Percentiles rank a stretch among this genome's conserved stretches.
These are phyloP conservation scores for Halenospora varia DNA, from an alignment of 495 filamentous ascomycete species.

Conservation along the genomic window DNA sequence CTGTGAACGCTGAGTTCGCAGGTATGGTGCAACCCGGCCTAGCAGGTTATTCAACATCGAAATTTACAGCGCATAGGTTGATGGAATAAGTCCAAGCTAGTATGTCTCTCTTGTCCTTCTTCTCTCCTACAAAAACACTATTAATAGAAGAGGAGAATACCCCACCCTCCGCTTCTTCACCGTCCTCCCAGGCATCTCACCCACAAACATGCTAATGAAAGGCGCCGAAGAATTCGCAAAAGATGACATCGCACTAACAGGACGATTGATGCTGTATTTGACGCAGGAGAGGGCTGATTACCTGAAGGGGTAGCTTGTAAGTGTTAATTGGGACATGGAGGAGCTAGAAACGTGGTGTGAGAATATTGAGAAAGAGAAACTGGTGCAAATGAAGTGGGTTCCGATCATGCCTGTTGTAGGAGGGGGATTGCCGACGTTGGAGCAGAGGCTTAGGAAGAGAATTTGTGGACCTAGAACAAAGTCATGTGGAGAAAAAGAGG, in stretches of 20 bases:
- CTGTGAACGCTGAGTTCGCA: background rate
- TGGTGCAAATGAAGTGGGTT: background rate
- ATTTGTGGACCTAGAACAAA: background rate
- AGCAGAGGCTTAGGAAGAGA: no score
- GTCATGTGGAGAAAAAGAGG: background rate
- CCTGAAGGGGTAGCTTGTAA: background rate
- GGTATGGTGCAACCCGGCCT: background rate
- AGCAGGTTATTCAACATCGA: background rate
- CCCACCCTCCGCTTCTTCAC: background rate
- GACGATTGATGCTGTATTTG: background rate
- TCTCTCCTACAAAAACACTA: no score
- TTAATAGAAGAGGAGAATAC: background rate
- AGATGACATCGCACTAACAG: background rate
- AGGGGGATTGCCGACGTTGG: background rate
- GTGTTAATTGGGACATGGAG: background rate
- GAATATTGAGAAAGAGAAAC: background rate
- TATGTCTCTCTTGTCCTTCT: no score
- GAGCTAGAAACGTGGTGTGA: background rate
- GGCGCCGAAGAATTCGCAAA: background rate
- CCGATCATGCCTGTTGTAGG: background rate
- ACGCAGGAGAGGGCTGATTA: background rate
- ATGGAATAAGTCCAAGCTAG: background rate
- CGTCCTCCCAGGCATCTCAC: background rate
- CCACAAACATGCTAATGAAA: background rate
- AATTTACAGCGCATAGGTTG: background rate